Conservation (phyloP, 352 stramenopile genomes). For the Phytophthora podocarpi region DNA sequence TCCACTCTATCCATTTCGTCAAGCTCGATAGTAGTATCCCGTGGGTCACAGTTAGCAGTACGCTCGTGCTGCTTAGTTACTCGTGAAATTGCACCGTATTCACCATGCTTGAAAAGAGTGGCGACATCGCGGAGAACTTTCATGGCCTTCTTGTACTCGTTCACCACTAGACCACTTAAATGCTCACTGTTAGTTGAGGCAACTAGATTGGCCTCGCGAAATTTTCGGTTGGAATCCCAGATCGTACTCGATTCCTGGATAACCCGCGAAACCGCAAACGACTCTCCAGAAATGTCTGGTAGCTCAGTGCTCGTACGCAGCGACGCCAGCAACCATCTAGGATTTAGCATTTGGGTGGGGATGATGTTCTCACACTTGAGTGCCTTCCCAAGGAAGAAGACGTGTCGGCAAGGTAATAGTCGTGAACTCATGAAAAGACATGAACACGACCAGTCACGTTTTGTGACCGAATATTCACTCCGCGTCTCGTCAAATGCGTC, state of each 20-base stretch:
- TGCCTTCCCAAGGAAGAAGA: constrained; percentile 21
- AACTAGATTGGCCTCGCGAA: constrained; percentile 12
- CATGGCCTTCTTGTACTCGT: constrained; percentile 4
- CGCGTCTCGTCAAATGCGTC: constrained; percentile 16
- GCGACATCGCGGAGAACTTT: not conserved
- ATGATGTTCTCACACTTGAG: constrained; percentile 15
- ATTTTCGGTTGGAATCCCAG: constrained; percentile 21
- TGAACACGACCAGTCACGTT: constrained; percentile 19
- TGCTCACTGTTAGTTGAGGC: constrained; percentile 9
- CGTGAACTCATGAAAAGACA: constrained; percentile 26
- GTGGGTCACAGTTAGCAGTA: too few species aligned
- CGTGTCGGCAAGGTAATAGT: constrained; percentile 17
- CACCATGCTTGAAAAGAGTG: constrained; percentile 9
- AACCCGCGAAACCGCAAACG: not conserved
- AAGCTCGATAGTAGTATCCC: too few species aligned
- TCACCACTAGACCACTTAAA: constrained; percentile 16
- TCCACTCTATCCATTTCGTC: too few species aligned
- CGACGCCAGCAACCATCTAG: constrained; percentile 15
- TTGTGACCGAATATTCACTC: constrained; percentile 19
- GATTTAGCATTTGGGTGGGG: constrained; percentile 9
- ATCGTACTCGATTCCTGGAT: not conserved
- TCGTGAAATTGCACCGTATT: not conserved
- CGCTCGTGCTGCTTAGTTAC: too few species aligned
- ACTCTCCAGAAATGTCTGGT: not conserved
- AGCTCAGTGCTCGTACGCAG: not conserved